Base-by-base conservation (phyloP, 176 grass and related monocot species). In the Ampelocalamus luodianensis region DNA sequence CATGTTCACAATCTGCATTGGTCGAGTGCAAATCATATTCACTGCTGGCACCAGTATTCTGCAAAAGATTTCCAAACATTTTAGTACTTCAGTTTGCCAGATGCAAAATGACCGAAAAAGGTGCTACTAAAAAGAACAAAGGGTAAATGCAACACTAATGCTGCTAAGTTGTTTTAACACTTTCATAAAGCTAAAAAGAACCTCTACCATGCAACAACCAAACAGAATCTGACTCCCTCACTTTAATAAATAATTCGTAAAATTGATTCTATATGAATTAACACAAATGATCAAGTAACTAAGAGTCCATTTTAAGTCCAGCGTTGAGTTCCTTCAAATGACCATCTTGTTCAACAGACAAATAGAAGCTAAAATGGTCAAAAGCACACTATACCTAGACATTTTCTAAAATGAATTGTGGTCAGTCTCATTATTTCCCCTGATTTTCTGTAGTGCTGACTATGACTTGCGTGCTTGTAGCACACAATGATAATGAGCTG, bases 41-140 rank as follows among this genome's bases (percentile, higher is more conserved):
- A 65, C 17, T 48, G 10, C 63, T 80, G 71, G 20, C 27, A 64
- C 34, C 64, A 48, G 65, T 70, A 49, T 76, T 86, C 97, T 99
- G 84, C 86, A 90, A 89, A 45, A 53, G 7, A 63, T 73, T 67
- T 76, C 34, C 36, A 38, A 74, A 70, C 20, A 63, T 43, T 71
- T 45, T 14, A 50, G 11, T 72, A 67, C 5, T 79, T 88, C 26
- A 76, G 39, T 71, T 81, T 17, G 18, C 16, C 56, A 69, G 45
- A 84, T 58, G 22, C 18, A 53, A 44, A 70, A 42, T 63, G 12
- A 62, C 12, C 37, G 50, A 55, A 36, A 67, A 67, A 65, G 16
- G 14, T 20, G 46, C 34, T 20, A 58, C 72, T 70, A 4, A n/a
- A 82, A 67, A 82, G 18, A 16, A n/a, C 14, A 23, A 43, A 48